Conservation (phyloP, 805 yeast species). For the Barnettozyma botsteinii region DNA sequence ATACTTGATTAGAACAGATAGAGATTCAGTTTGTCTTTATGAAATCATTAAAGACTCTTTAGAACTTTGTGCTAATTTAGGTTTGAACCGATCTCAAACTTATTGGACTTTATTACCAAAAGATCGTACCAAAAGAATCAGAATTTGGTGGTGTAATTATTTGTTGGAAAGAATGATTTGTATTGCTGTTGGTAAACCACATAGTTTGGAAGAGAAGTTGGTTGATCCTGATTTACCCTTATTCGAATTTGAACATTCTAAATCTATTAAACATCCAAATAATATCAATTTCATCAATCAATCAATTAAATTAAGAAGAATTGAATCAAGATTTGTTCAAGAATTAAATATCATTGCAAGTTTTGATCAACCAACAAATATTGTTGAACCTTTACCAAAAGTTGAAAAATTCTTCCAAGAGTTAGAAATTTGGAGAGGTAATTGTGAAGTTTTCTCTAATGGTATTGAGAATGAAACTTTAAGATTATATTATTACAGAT, state of each 20-base stretch:
- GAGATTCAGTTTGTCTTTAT: conserved; percentile 49
- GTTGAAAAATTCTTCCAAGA: conserved; percentile 50
- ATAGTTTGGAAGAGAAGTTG: conserved; percentile 44
- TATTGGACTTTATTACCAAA: conserved; percentile 27
- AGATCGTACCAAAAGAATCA: conserved; percentile 36
- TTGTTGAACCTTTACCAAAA: conserved; percentile 37
- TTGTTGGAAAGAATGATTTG: conserved; percentile 57
- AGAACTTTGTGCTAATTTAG: conserved; percentile 35
- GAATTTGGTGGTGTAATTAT: conserved; percentile 62
- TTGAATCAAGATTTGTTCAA: conserved; percentile 57
- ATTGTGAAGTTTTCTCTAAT: conserved; percentile 40
- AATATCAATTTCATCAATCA: conserved; percentile 43
- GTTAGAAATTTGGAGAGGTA: conserved; percentile 51
- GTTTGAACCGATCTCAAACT: conserved; percentile 32
- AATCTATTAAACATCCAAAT: conserved; percentile 22
- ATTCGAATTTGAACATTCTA: conserved; percentile 40
- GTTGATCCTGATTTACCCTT: conserved; percentile 45
- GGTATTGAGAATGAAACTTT: conserved; percentile 56
- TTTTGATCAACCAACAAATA: conserved; percentile 14
- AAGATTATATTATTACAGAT: conserved; percentile 51
- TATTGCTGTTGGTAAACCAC: conserved; percentile 56
- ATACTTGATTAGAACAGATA: conserved; percentile 54
- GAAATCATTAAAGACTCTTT: conserved; percentile 50
- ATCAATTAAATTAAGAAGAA: conserved; percentile 48
- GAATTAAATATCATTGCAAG: conserved; percentile 35